Evolutionary conservation across 176 grass and related monocot genomes (phyloP), one percentile per base, ranked within the genome.

Genomic region (Thalia dealbata): DNA sequence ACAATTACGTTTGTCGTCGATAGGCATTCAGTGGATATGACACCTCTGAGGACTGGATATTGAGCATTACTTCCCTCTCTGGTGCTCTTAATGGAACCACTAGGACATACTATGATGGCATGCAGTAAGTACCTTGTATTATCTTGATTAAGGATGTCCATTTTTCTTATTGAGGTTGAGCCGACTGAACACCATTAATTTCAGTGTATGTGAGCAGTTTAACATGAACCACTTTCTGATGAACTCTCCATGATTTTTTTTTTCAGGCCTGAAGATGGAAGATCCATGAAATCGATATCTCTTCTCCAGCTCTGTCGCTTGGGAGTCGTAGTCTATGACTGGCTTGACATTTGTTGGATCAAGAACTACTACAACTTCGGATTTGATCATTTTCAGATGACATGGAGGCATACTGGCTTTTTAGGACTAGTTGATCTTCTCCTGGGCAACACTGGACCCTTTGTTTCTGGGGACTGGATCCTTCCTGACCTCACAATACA

Each of bases 351-450:
- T 73, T 51, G 87, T 46, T 99, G 85, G 95, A 51, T 99, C 38
- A 99, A 91, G 82, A 91, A 91, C 52, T 99, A 99, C 79, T 99
- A 91, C 81, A 97, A 86, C 69, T 97, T 97, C 65, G 90, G 95
- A 77, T 97, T 97, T 23, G 95, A 97, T 52, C 95, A 97, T 79
- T 97, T 85, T 54, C 83, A 86, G 75, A 97, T 91, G 87, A 89
- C 86, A 38, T 81, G 95, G 87, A 84, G 71, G 67, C 91, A 97
- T 75, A 76, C 86, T 15, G 90, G 95, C 11, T 68, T 93, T 71
- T 76, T 70, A 8, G 95, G 95, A 80, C 78, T 97, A 38, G 59
- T 85, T 59, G 90, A 91, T 84, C 83, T 97, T 16, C 85, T 93
- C 13, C 73, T 93, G 22, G 90, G 95, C 30, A 79, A 91, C 71